These are phyloP conservation scores for Delonix regia DNA, from an alignment of 306 rosid genomes.

Conservation along the genomic window DNA sequence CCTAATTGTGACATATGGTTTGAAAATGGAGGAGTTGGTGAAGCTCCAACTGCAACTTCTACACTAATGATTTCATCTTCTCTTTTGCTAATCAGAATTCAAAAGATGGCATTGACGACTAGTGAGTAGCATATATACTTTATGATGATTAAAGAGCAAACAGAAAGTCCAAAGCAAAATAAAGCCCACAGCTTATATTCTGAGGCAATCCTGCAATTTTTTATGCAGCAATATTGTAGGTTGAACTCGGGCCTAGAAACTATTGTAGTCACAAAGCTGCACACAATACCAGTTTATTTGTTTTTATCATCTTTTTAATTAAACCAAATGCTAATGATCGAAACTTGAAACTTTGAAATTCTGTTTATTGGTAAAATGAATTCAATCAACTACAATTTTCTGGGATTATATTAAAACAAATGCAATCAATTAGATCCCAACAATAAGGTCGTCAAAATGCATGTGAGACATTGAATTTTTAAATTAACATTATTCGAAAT, in stretches of 20 bases:
- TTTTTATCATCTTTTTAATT: too few species aligned
- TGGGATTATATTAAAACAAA: too few species aligned
- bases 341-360: too few species aligned
- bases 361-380: too few species aligned
- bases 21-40: constrained; percentile 1
- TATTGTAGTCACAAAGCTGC: neutral
- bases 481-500: too few species aligned
- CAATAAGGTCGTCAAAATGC: too few species aligned
- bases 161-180: constrained; percentile 11
- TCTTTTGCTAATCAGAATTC: neutral
- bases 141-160: constrained; percentile 22
- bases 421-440: too few species aligned
- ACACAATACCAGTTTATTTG: neutral
- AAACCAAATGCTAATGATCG: too few species aligned
- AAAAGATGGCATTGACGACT: neutral
- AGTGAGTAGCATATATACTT: neutral
- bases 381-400: too few species aligned
- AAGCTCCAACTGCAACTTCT: neutral
- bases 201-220: neutral
- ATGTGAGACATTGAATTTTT: too few species aligned
- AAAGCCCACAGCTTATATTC: neutral
- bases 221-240: neutral
- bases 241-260: too few species aligned
- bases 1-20: neutral
- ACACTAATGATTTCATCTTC: neutral